These are phyloP conservation scores for Rosa rugosa DNA, from an alignment of 306 rosid species.

Conservation along the genomic window DNA sequence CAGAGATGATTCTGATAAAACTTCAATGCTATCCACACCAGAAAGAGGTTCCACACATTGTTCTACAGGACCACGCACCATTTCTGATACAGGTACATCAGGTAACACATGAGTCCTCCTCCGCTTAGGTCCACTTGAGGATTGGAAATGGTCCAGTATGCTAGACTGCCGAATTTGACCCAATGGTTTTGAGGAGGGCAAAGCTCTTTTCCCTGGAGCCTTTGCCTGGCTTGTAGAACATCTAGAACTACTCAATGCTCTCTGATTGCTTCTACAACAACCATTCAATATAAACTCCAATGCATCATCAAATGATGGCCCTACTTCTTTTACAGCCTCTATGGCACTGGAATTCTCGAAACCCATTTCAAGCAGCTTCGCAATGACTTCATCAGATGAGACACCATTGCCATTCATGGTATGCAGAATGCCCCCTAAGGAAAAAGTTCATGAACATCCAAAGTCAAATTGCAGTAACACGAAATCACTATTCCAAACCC, in stretches of 20 bases:
- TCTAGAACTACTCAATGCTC: conserved; percentile 34
- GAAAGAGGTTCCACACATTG: conserved; percentile 12
- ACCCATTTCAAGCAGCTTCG: conserved; percentile 68
- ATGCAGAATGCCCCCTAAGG: conserved; percentile 8
- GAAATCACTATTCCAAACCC: neutral
- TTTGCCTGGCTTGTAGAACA: conserved; percentile 11
- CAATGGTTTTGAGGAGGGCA: conserved; percentile 21
- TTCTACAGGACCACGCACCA: conserved; percentile 11
- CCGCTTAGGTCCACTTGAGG: conserved; percentile 28
- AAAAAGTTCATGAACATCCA: neutral
- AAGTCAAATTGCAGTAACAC: conserved; percentile 1
- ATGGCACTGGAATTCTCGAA: conserved; percentile 38
- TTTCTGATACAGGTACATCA: conserved; percentile 23
- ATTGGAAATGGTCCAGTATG: conserved; percentile 60
- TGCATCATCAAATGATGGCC: conserved; percentile 46
- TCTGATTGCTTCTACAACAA: conserved; percentile 15
- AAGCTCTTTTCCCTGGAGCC: conserved; percentile 32
- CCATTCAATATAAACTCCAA: conserved; percentile 50
- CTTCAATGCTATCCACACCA: neutral
- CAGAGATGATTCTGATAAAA: conserved; percentile 16
- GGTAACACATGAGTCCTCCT: conserved; percentile 21
- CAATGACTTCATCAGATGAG: conserved; percentile 44
- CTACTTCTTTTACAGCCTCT: conserved; percentile 51
- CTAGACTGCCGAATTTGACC: conserved; percentile 58
- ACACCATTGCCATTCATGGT: conserved; percentile 38